phyloP scores from a whole-genome alignment of 73 alveolate species.

The Paramecium octaurelia region DNA sequence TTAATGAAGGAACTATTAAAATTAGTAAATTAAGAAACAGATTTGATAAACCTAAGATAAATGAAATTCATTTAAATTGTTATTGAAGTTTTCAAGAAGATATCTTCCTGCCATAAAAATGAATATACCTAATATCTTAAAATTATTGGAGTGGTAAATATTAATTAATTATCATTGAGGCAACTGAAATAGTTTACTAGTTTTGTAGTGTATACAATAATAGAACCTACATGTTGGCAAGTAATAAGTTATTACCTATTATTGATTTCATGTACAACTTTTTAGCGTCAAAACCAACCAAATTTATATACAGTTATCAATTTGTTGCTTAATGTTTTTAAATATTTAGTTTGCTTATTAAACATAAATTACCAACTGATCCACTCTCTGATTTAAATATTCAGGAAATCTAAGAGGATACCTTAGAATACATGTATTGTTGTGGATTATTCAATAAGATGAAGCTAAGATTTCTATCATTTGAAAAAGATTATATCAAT shows the following conservation, averaged over 20 bases:
- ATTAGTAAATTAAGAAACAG: neutral
- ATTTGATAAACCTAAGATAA: neutral
- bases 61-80: conserved; percentile 24
- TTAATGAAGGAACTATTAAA: conserved; percentile 7
- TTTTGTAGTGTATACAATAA: conserved; percentile 1
- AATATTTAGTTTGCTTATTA: conserved; percentile 33
- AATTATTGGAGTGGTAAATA: conserved; percentile 33
- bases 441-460: conserved; percentile 41
- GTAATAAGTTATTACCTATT: conserved; percentile 41
- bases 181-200: conserved; percentile 28
- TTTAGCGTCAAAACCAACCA: conserved; percentile 25
- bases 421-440: conserved; percentile 33
- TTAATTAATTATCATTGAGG: neutral
- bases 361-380: conserved; percentile 1
- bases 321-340: conserved; percentile 43
- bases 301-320: conserved; percentile 15
- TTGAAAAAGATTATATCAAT: conserved; percentile 43
- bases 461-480: conserved; percentile 36
- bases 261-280: conserved; percentile 44
- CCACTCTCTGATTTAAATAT: neutral
- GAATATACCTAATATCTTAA: neutral
- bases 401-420: neutral
- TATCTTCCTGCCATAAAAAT: conserved; percentile 20
- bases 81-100: conserved; percentile 1
- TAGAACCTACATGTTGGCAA: conserved; percentile 9